Evolutionary conservation across 2,329 filamentous ascomycete genomes (phyloP).

Genomic region (Cordyceps cateniannulata): DNA sequence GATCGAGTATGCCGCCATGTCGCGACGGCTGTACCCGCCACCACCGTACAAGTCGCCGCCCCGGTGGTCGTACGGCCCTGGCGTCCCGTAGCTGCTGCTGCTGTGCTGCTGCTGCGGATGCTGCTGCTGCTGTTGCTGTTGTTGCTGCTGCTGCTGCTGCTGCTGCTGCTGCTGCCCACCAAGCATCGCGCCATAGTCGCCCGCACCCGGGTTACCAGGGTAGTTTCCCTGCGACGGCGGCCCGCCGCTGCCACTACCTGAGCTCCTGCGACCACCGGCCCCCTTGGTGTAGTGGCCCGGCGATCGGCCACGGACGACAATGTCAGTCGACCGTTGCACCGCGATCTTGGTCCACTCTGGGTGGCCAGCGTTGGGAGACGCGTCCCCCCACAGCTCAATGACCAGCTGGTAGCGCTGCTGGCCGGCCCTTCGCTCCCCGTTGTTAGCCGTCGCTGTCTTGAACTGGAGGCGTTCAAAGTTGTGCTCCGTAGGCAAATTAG

Average conservation of each 20-base stretch:
- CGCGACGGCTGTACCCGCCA: neutral
- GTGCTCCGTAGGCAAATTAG: slow-evolving; percentile 43
- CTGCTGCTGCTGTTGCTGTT: no score
- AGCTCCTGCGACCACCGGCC: slow-evolving; percentile 30
- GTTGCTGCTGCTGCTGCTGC: no score
- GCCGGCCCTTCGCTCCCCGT: slow-evolving; percentile 81
- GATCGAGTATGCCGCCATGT: neutral
- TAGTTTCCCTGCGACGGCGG: neutral
- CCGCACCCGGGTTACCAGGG: neutral
- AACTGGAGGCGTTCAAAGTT: slow-evolving; percentile 89
- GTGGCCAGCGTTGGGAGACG: slow-evolving; percentile 40
- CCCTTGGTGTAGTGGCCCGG: slow-evolving; percentile 74
- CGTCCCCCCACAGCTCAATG: slow-evolving; percentile 71
- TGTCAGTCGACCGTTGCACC: slow-evolving; percentile 65
- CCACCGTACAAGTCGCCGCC: neutral
- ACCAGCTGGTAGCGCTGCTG: slow-evolving; percentile 93
- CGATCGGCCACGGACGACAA: slow-evolving; percentile 81
- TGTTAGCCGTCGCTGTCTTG: slow-evolving; percentile 90
- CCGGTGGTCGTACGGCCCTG: neutral
- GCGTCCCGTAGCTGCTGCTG: neutral
- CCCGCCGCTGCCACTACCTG: neutral
- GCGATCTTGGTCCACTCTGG: slow-evolving; percentile 64
- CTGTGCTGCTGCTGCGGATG: no score
- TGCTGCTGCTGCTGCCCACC: neutral
- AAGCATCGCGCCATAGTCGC: neutral